phyloP scores from a whole-genome alignment of 805 yeast species.

The Ogataea haglerorum region DNA sequence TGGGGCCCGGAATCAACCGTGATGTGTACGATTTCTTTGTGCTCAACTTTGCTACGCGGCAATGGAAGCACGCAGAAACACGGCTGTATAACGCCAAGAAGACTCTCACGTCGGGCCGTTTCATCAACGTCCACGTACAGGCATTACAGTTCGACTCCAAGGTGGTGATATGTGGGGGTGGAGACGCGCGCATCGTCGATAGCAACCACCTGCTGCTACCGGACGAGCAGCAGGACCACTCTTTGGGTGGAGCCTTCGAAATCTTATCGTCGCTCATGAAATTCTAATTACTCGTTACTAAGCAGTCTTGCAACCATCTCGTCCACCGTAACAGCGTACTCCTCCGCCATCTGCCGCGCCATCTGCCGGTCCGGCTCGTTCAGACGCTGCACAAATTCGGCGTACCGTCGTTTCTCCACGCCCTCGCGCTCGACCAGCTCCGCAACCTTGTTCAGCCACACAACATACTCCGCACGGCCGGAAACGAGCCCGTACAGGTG shows the following conservation, averaged over 20 bases:
- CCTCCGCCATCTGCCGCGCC: slow-evolving; percentile 2
- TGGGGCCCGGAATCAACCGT: no score
- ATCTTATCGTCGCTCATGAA: slow-evolving; percentile 18
- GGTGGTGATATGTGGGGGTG: slow-evolving; percentile 18
- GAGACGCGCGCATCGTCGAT: slow-evolving; percentile 17
- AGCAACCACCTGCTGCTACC: slow-evolving; percentile 1
- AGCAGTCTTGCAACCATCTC: slow-evolving; percentile 8
- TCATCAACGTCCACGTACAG: slow-evolving; percentile 10
- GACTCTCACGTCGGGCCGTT: background rate
- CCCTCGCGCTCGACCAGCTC: slow-evolving; percentile 32
- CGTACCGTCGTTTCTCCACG: slow-evolving; percentile 8
- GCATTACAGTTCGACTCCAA: slow-evolving; percentile 22
- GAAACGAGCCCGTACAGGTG: slow-evolving; percentile 42
- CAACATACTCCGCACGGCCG: slow-evolving; percentile 14
- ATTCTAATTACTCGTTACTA: slow-evolving; percentile 9
- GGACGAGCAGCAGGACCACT: background rate
- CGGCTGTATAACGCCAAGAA: background rate
- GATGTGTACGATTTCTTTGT: slow-evolving; percentile 9
- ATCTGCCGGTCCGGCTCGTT: slow-evolving; percentile 9
- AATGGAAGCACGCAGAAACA: slow-evolving; percentile 21
- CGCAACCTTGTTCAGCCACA: slow-evolving; percentile 26
- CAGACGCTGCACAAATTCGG: slow-evolving; percentile 18
- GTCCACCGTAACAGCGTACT: slow-evolving; percentile 13
- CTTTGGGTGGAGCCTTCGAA: slow-evolving; percentile 15
- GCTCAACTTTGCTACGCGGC: slow-evolving; percentile 20